Conservation (phyloP, 495 filamentous ascomycete species). For the Aspergillus sclerotiicarbonarius region DNA sequence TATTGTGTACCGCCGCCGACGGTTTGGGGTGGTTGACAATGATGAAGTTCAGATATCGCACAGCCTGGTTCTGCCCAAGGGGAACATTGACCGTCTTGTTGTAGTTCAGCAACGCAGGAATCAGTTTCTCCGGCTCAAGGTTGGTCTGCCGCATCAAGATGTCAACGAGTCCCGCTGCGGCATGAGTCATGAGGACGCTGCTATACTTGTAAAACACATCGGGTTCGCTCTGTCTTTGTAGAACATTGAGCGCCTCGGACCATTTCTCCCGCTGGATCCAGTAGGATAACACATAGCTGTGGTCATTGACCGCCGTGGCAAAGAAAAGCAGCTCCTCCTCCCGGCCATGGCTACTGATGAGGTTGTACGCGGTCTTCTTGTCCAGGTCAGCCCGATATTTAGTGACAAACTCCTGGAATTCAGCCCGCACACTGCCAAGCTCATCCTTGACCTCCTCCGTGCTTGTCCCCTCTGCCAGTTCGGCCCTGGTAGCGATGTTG, state of each 20-base stretch:
- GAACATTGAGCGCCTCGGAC: constrained; percentile 80
- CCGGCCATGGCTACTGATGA: constrained; percentile 91
- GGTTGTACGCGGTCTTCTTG: constrained; percentile 86
- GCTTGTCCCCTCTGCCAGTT: constrained; percentile 69
- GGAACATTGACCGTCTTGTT: constrained; percentile 61
- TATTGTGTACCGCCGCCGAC: constrained; percentile 94
- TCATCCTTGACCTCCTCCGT: constrained; percentile 69
- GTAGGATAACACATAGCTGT: constrained; percentile 92
- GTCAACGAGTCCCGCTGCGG: constrained; percentile 79
- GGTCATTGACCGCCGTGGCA: constrained; percentile 81
- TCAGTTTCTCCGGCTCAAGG: constrained; percentile 82
- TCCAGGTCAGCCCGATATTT: constrained; percentile 85
- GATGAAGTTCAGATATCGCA: constrained; percentile 89
- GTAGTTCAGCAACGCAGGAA: constrained; percentile 90
- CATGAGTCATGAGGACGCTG: constrained; percentile 91
- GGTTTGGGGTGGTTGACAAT: constrained; percentile 82
- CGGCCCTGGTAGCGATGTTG: constrained; percentile 85
- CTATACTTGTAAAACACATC: constrained; percentile 95
- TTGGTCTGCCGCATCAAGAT: constrained; percentile 90
- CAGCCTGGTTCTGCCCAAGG: constrained; percentile 78
- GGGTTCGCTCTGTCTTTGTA: constrained; percentile 86
- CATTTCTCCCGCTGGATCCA: constrained; percentile 97
- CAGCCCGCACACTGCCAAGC: constrained; percentile 62
- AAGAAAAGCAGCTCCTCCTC: constrained; percentile 91
- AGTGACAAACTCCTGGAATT: constrained; percentile 84